phyloP scores from a whole-genome alignment of 306 rosid genomes.

The Acacia crassicarpa region DNA sequence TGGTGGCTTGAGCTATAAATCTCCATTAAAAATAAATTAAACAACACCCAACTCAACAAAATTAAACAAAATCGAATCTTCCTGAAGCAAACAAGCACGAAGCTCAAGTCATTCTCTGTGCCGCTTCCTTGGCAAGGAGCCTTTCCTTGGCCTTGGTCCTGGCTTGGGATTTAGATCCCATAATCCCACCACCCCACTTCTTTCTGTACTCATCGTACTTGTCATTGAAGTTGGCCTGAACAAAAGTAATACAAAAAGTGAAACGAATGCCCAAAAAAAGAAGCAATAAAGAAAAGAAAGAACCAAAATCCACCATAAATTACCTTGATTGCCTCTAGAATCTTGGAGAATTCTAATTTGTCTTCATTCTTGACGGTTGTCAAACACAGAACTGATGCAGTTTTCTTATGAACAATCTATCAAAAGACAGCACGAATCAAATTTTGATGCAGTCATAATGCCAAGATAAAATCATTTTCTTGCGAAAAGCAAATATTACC shows the following conservation, averaged over 20 bases:
- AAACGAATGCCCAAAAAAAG: not conserved
- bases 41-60: not conserved
- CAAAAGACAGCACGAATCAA: not conserved
- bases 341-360: slow-evolving; percentile 72
- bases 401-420: slow-evolving; percentile 76
- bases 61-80: not conserved
- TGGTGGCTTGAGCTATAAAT: not conserved
- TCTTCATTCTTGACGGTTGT: slow-evolving; percentile 83
- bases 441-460: not conserved
- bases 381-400: slow-evolving; percentile 70
- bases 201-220: not conserved
- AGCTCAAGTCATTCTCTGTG: not conserved
- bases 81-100: not conserved
- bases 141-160: slow-evolving; percentile 2
- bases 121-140: not conserved
- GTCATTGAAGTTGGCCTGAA: slow-evolving; percentile 22
- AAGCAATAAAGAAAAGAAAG: not conserved
- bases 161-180: not conserved
- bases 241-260: not conserved
- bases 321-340: slow-evolving; percentile 27
- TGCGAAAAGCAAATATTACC: slow-evolving; percentile 29
- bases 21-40: not conserved
- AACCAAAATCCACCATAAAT: not conserved
- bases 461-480: not conserved
- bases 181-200: not conserved